Percentiles rank a stretch among this genome's conserved stretches.
phyloP scores from a whole-genome alignment of 345 rosid species.

The Erysimum cheiranthoides region DNA sequence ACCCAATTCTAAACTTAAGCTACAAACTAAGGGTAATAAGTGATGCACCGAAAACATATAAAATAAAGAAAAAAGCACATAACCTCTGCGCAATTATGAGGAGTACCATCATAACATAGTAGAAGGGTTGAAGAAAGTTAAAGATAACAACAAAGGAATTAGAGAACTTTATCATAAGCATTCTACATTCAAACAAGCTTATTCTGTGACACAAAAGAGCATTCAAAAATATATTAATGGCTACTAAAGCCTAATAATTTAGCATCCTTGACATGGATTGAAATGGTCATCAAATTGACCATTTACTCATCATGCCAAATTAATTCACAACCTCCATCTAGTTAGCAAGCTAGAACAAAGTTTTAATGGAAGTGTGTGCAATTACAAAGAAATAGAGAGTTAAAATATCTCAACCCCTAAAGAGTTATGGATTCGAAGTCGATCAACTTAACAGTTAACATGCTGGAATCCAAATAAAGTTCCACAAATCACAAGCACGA shows the following conservation, averaged over 20 bases:
- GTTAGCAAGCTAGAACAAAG: slow-evolving; percentile 28
- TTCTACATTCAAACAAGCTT: slow-evolving; percentile 26
- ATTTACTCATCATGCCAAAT: slow-evolving; percentile 37
- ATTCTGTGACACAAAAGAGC: slow-evolving; percentile 22
- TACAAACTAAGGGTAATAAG: neutral
- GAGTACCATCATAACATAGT: slow-evolving; percentile 32
- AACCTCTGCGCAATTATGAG: slow-evolving; percentile 7
- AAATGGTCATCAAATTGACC: slow-evolving; percentile 31
- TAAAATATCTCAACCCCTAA: slow-evolving; percentile 27
- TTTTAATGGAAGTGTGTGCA: slow-evolving; percentile 24
- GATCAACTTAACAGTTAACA: slow-evolving; percentile 17
- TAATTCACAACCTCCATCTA: slow-evolving; percentile 32
- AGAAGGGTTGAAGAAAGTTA: slow-evolving; percentile 8
- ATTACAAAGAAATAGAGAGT: slow-evolving; percentile 7
- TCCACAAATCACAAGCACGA: slow-evolving; percentile 23
- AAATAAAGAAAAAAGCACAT: neutral
- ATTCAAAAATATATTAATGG: slow-evolving; percentile 22
- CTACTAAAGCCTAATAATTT: slow-evolving; percentile 21
- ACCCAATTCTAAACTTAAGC: slow-evolving; percentile 25
- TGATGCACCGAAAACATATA: slow-evolving; percentile 25
- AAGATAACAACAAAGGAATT: slow-evolving; percentile 12
- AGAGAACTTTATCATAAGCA: slow-evolving; percentile 17
- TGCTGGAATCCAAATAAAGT: slow-evolving; percentile 28
- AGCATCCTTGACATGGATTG: slow-evolving; percentile 17
- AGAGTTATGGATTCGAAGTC: slow-evolving; percentile 6